Base-by-base conservation (phyloP, 495 filamentous ascomycete genomes). In the Diplogelasinospora grovesii region DNA sequence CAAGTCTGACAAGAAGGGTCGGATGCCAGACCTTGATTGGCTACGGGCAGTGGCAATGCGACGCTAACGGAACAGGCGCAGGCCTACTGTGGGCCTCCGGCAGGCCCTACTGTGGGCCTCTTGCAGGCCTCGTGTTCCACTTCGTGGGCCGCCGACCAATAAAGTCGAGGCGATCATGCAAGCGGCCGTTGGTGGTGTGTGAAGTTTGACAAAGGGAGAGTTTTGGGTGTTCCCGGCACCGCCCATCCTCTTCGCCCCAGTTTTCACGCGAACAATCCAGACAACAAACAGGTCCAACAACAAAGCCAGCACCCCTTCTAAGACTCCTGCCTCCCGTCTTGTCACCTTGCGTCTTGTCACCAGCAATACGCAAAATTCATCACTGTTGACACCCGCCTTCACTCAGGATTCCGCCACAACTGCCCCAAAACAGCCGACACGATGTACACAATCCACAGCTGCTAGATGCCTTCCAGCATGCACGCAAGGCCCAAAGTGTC, bases 401-500 rank as follows among this genome's bases (percentile, higher is more conserved):
- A 25, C 28, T n/a, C n/a, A n/a, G n/a, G 23, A 27, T 21, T n/a
- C 30, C 39, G 31, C 36, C 28, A 34, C 38, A 19, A n/a, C n/a
- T n/a, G n/a, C n/a, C n/a, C n/a, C n/a, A n/a, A 22, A 16, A 28
- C n/a, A 43, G 32, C 30, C 8, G 29, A 15, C 46, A 59, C 46
- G 14, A 68, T 66, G 61, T 27, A 5, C 39, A n/a, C 24, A 21
- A 48, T 28, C 27, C 14, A 23, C 21, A 30, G 18, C 20, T 43
- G 42, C 56, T 66, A 68, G 54, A 65, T 60, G 63, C 56, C 54
- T 57, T 48, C 45, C 30, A 41, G 54, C 52, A 24, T 46, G 39
- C 40, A 44, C 16, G 31, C 40, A 40, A 49, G 33, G 43, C 30
- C 48, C 43, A 39, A 45, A 43, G 44, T n/a, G 36, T 43, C 36